These are phyloP conservation scores for Penicillium cataractarum DNA, from an alignment of 495 filamentous ascomycete genomes.

Conservation along the genomic window DNA sequence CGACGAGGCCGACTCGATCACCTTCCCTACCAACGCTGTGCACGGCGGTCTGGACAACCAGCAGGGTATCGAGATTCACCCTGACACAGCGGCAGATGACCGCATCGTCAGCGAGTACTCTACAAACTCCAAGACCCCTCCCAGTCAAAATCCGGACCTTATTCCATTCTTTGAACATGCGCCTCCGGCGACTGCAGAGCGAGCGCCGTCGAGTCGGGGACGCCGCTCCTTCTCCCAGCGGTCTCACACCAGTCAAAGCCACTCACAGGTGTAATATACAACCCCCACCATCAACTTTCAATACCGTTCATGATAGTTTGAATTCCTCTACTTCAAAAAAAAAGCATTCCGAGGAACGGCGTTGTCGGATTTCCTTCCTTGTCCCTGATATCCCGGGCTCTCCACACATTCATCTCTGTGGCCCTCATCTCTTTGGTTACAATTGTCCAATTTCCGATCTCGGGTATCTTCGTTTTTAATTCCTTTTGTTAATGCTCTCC, in stretches of 20 bases:
- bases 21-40: slow-evolving; percentile 46
- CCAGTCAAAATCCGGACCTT: slow-evolving; percentile 62
- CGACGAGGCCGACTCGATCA: slow-evolving; percentile 54
- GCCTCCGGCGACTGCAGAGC: slow-evolving; percentile 33
- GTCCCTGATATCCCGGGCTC: slow-evolving; percentile 15
- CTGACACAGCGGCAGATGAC: slow-evolving; percentile 59
- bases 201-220: slow-evolving; percentile 43
- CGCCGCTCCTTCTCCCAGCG: slow-evolving; percentile 43
- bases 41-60: slow-evolving; percentile 53
- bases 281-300: background rate
- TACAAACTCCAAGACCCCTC: slow-evolving; percentile 48
- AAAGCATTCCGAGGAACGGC: slow-evolving; percentile 13
- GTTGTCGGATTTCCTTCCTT: slow-evolving; percentile 13
- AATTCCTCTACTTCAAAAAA: background rate
- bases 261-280: slow-evolving; percentile 29
- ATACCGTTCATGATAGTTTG: background rate
- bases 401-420: slow-evolving; percentile 9
- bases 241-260: slow-evolving; percentile 45
- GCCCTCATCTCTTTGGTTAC: slow-evolving; percentile 1
- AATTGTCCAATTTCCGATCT: background rate
- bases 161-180: slow-evolving; percentile 55
- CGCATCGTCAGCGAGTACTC: slow-evolving; percentile 53
- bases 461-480: slow-evolving; percentile 9
- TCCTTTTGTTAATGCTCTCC: slow-evolving; percentile 8
- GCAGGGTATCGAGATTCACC: slow-evolving; percentile 61